Evolutionary conservation across 1,284 basidiomycete genomes (phyloP), one percentile per base, ranked within the genome.

Genomic region (Anthracocystis walkeri): DNA sequence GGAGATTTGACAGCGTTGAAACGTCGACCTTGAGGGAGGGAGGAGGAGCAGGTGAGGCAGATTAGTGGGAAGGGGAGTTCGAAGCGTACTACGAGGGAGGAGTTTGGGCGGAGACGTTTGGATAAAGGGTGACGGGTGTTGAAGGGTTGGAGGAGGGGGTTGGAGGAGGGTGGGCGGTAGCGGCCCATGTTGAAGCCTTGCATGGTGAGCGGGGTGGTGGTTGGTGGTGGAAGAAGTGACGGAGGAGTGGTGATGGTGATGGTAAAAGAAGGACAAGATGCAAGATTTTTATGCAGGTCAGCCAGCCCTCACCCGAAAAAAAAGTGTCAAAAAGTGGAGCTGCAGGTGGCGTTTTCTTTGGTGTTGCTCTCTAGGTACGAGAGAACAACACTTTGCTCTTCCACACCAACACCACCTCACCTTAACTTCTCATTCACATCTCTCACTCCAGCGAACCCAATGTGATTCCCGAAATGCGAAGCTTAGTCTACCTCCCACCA

Each of bases 1-100:
- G 96, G 97, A 87, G 91, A 91, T 89, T 99, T 99, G 86, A 97
- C 94, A 0, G 97, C 97, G 81, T 99, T 99, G 88, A 97, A 99
- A 2, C 97, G 92, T 0, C 70, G 61, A 4, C 82, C 82, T 59
- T 82, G 81, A 3, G 67, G 66, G 21, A 83, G 51, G 45, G 71
- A 80, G n/a, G 54, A 20, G 25, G 57, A 8, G 48, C 76, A 82
- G 20, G 46, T 33, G n/a, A 27, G 44, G 92, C 96, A 99, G 95
- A 95, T 97, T 77, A 97, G 94, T 84, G 97, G 95, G 87, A 95
- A 99, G 0, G 96, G 96, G 8, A 98, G 87, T 84, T 86, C 86
- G 74, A 87, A 87, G 16, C 96, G 92, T 33, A 92, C 93, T 55
- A 97, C 93, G 40, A 98, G 88, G 70, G 97, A 94, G 0, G 95